Evolutionary conservation across 2,329 filamentous ascomycete genomes (phyloP).

Genomic region (Colletotrichum aenigma): DNA sequence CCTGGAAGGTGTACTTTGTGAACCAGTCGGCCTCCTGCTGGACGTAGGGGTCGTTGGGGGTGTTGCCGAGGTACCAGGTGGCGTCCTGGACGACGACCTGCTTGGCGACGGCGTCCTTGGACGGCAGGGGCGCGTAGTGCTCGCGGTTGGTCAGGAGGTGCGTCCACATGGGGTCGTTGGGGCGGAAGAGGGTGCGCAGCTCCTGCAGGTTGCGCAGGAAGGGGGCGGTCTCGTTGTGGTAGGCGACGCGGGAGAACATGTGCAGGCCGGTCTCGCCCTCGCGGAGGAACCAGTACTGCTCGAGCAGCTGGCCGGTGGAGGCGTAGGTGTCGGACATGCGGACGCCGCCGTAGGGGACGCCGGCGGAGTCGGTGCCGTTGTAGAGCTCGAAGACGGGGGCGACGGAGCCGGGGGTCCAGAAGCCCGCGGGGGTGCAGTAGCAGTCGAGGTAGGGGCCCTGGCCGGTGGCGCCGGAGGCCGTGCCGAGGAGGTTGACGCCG

Average conservation of each 20-base stretch:
- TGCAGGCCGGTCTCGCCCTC: constrained; percentile 65
- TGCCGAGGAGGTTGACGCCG: constrained; percentile 51
- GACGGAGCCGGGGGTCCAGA: constrained; percentile 58
- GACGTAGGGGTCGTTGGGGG: constrained; percentile 56
- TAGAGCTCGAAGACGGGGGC: constrained; percentile 54
- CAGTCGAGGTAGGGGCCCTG: constrained; percentile 63
- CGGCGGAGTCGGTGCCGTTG: constrained; percentile 52
- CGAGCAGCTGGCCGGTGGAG: constrained; percentile 57
- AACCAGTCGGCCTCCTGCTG: constrained; percentile 60
- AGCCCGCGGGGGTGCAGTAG: constrained; percentile 60
- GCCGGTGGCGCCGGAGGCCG: constrained; percentile 45
- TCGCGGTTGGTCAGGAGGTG: constrained; percentile 58
- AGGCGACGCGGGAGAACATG: constrained; percentile 59
- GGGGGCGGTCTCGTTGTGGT: constrained; percentile 57
- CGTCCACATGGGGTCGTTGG: constrained; percentile 61
- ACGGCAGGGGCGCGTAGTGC: constrained; percentile 57
- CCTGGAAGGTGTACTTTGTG: constrained; percentile 66
- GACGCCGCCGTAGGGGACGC: constrained; percentile 56
- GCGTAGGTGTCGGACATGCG: constrained; percentile 61
- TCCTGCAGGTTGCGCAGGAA: constrained; percentile 62
- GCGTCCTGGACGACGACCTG: constrained; percentile 62
- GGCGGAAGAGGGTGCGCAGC: constrained; percentile 62
- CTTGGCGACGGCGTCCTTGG: constrained; percentile 40
- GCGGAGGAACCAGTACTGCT: constrained; percentile 68
- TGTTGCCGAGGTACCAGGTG: constrained; percentile 62